phyloP scores from a whole-genome alignment of 768 basidiomycete genomes.

The Leccinum longicurvipes region DNA sequence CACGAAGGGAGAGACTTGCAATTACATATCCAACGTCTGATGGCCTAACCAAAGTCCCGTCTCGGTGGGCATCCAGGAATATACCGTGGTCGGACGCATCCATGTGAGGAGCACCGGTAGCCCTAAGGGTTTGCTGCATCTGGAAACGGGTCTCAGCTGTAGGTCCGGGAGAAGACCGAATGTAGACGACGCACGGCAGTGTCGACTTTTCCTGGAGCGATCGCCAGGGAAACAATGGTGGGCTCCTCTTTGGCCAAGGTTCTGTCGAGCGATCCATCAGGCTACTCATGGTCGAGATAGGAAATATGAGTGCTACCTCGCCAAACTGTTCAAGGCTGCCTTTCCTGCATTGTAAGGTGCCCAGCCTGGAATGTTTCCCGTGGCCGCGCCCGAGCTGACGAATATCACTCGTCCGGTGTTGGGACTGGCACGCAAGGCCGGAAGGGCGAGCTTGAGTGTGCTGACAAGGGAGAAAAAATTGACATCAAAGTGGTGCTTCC shows the following conservation, averaged over 20 bases:
- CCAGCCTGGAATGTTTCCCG: constrained; percentile 66
- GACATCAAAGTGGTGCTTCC: constrained; percentile 76
- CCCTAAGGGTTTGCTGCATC: constrained; percentile 69
- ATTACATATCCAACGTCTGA: constrained; percentile 76
- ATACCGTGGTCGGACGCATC: constrained; percentile 46
- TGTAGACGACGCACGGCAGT: constrained; percentile 53
- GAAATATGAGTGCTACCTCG: constrained; percentile 53
- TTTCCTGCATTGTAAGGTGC: constrained; percentile 81
- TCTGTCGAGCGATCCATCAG: constrained; percentile 37
- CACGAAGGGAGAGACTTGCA: constrained; percentile 68
- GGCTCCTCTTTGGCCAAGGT: constrained; percentile 85
- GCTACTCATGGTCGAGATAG: neutral
- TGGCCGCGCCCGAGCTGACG: constrained; percentile 83
- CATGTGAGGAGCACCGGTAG: constrained; percentile 53
- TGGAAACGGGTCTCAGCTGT: constrained; percentile 26
- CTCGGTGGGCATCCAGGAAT: constrained; percentile 55
- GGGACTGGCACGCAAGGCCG: constrained; percentile 60
- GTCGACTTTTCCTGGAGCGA: constrained; percentile 88
- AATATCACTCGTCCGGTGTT: constrained; percentile 69
- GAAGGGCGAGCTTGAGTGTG: constrained; percentile 63
- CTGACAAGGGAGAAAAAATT: constrained; percentile 86
- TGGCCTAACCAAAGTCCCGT: constrained; percentile 73
- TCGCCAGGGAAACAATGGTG: constrained; percentile 65
- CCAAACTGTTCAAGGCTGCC: constrained; percentile 86
- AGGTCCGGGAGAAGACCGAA: neutral